Evolutionary conservation across 2,329 filamentous ascomycete species (phyloP).

Genomic region (Samsoniella hepiali): DNA sequence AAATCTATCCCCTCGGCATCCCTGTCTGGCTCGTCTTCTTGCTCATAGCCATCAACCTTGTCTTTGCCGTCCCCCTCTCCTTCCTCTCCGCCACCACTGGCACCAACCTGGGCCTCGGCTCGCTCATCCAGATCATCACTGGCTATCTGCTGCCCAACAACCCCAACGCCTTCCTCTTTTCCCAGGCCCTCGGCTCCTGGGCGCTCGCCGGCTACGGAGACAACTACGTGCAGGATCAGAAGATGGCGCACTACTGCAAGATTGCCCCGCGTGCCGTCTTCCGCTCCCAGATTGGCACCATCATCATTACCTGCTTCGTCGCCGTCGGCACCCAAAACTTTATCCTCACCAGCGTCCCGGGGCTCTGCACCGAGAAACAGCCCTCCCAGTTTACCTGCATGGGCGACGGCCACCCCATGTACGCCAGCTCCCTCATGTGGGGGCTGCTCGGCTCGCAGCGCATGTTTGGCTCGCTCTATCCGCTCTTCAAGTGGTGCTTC

Average conservation of each 20-base stretch:
- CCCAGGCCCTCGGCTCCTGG: conserved; percentile 16
- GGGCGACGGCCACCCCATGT: conserved; percentile 46
- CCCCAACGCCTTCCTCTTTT: conserved; percentile 24
- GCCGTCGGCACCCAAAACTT: conserved; percentile 44
- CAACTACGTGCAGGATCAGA: conserved; percentile 47
- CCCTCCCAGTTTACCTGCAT: conserved; percentile 47
- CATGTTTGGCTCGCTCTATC: conserved; percentile 42
- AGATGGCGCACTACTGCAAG: conserved; percentile 50
- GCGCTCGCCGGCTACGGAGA: conserved; percentile 35
- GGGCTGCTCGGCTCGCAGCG: conserved; percentile 49
- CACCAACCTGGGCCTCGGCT: conserved; percentile 40
- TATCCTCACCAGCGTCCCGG: conserved; percentile 37
- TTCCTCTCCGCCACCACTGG: conserved; percentile 44
- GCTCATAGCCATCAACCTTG: conserved; percentile 32
- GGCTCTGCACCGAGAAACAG: conserved; percentile 30
- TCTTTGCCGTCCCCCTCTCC: conserved; percentile 43
- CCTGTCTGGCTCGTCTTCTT: conserved; percentile 27
- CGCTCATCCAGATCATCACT: conserved; percentile 40
- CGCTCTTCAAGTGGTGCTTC: conserved; percentile 44
- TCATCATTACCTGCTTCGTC: conserved; percentile 44
- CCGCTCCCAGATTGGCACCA: conserved; percentile 44
- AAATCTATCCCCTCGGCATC: conserved; percentile 25
- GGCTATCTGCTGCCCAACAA: conserved; percentile 25
- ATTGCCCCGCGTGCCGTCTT: conserved; percentile 47
- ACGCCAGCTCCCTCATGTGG: conserved; percentile 45